A percentile compares a stretch with the other conserved stretches of the same genome.
Evolutionary conservation across 2,329 filamentous ascomycete species (phyloP).

Genomic region (Pseudocercospora fijiensis): DNA sequence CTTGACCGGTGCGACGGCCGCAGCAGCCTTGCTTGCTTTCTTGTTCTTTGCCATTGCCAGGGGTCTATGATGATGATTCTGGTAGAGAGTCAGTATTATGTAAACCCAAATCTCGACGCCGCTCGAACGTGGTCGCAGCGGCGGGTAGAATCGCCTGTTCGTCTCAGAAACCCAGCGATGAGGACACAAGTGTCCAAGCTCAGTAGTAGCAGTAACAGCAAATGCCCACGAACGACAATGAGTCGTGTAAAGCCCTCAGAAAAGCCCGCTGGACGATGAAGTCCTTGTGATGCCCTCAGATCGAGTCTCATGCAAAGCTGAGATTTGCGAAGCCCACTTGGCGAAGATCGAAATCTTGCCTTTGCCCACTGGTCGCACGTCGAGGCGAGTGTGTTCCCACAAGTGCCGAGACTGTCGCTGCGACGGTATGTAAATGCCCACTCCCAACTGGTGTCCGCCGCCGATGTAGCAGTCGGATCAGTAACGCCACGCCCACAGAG

Average conservation of each 20-base stretch:
- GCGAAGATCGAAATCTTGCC: constrained; percentile 36
- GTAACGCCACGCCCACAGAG: constrained; percentile 28
- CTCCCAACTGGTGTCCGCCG: constrained; percentile 23
- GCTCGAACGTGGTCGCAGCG: constrained; percentile 15
- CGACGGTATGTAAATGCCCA: constrained; percentile 32
- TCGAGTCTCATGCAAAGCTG: constrained; percentile 29
- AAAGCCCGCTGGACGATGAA: constrained; percentile 35
- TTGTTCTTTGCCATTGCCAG: constrained; percentile 49
- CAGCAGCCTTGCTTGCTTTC: constrained; percentile 36
- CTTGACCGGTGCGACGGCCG: constrained; percentile 32
- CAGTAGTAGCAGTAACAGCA: constrained; percentile 37
- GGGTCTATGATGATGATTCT: constrained; percentile 36
- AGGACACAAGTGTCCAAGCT: constrained; percentile 44
- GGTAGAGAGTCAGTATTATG: constrained; percentile 31
- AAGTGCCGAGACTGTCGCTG: constrained; percentile 45
- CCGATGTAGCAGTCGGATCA: constrained; percentile 23
- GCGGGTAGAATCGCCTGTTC: constrained; percentile 29
- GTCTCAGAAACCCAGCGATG: constrained; percentile 41
- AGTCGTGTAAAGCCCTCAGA: constrained; percentile 38
- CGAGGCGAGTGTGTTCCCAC: constrained; percentile 55
- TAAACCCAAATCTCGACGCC: constrained; percentile 19
- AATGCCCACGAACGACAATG: constrained; percentile 37
- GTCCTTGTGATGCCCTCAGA: constrained; percentile 38
- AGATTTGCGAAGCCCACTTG: constrained; percentile 36
- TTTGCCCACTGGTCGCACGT: constrained; percentile 47